Conservation (phyloP, 257 asterid species). For the Solanum pinnatisectum region DNA sequence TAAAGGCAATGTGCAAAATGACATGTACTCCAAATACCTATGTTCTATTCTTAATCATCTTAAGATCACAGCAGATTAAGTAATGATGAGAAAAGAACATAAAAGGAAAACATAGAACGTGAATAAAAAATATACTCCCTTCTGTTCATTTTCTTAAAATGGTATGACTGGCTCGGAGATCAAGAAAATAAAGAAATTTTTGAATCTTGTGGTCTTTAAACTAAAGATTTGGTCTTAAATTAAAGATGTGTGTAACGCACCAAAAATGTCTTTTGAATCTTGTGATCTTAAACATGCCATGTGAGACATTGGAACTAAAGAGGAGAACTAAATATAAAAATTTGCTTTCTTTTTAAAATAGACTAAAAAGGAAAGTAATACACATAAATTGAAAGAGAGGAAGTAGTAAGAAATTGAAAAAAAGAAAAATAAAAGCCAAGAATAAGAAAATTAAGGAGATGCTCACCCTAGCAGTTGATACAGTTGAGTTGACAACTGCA, state of each 20-base stretch:
- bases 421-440: neutral
- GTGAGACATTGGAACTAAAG: neutral
- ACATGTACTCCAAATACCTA: neutral
- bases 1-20: neutral
- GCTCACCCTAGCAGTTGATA: conserved; percentile 36
- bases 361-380: neutral
- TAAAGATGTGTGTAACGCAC: neutral
- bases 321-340: neutral
- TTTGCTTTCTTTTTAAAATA: neutral
- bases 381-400: neutral
- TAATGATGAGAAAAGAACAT: neutral
- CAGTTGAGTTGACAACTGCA: conserved; percentile 52
- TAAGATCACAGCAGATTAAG: neutral
- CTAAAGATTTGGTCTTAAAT: neutral
- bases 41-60: neutral
- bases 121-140: neutral
- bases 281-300: neutral
- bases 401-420: neutral
- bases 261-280: neutral
- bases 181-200: neutral
- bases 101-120: neutral
- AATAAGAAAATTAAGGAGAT: neutral
- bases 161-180: neutral
- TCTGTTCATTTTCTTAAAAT: neutral
- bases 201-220: neutral